Base-by-base conservation (phyloP, 208 protist genomes). In the Wallacemonas sp. region DNA sequence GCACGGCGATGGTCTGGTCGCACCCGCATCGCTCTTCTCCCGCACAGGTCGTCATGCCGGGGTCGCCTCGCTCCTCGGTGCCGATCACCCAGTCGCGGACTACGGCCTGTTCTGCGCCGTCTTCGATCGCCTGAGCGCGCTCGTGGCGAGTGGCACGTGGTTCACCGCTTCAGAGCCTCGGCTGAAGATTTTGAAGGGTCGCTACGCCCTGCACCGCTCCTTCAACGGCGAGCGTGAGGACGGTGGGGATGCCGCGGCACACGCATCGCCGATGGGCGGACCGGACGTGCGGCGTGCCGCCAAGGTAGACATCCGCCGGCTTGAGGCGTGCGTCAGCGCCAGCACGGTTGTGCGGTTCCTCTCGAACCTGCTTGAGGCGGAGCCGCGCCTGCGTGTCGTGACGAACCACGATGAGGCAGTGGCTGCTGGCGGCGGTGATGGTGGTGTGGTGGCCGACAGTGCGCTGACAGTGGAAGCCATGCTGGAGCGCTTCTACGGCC, bases 151-250 rank as follows among this genome's bases (percentile, higher is more conserved):
- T 52, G 68, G 68, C 5, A 52, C 74, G 26, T 61, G 88, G 36
- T 95, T 93, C 66, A 88, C 84, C 3, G 89, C 89, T 0, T 83
- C 82, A 57, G 85, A 92, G 67, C 83, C 84, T 26, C 86, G 89
- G 1, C 63, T 90, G 16, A 83, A 84, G 66, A 72, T 95, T 17
- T 65, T 95, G 67, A 76, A 86, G 60, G 81, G 86, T 60, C 81
- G 78, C 46, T 92, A 80, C 61, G 70, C 41, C 14, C 80, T 95
- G 19, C 82, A 90, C 64, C 79, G 86, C 26, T 77, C 79, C 61
- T 95, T 87, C 74, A 95, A 92, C 65, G 72, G 74, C 34, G 24
- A 16, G 14, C 82, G 83, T 56, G 89, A 95, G 72, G 85, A 92
- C 30, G 48, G 70, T 26, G 38, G 2, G n/a, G 58, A 54, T 3